phyloP scores from a whole-genome alignment of 371 early-diverging fungal species.

The Basidiobolus meristosporus region DNA sequence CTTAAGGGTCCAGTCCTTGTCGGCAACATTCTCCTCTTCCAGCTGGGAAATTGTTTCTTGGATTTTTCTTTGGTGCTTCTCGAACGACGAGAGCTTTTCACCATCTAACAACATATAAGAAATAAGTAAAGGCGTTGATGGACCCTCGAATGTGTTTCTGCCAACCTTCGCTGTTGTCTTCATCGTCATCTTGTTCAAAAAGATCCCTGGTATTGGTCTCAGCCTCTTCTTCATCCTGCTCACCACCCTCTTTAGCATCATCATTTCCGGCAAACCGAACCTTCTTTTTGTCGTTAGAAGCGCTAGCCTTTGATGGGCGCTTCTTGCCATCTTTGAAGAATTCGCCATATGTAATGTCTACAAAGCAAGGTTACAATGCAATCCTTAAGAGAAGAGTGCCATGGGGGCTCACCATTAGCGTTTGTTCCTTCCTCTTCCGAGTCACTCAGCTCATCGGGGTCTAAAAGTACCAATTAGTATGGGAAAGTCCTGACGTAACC shows the following conservation, averaged over 20 bases:
- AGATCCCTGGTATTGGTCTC: slow-evolving; percentile 12
- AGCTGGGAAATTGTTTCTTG: slow-evolving; percentile 49
- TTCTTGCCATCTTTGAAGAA: slow-evolving; percentile 15
- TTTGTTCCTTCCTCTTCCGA: slow-evolving; percentile 4
- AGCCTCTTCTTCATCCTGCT: slow-evolving; percentile 11
- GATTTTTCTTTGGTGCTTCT: slow-evolving; percentile 48
- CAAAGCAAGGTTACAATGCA: slow-evolving; percentile 1
- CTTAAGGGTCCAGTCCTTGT: slow-evolving; percentile 70
- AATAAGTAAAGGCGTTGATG: slow-evolving; percentile 2
- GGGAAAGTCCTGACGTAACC: not conserved
- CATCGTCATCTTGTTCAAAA: slow-evolving; percentile 20
- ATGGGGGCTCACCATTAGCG: slow-evolving; percentile 9
- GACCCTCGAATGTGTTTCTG: slow-evolving; percentile 9
- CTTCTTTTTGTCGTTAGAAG: not conserved
- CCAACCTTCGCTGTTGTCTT: slow-evolving; percentile 21
- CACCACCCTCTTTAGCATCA: slow-evolving; percentile 8
- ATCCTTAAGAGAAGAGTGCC: not conserved
- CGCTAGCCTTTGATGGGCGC: not conserved
- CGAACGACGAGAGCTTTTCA: slow-evolving; percentile 40
- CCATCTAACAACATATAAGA: slow-evolving; percentile 4
- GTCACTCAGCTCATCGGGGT: slow-evolving; percentile 1
- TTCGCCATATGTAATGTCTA: slow-evolving; percentile 3
- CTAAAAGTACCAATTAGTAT: not conserved
- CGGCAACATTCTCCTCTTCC: slow-evolving; percentile 68
- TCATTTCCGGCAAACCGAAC: slow-evolving; percentile 9